phyloP scores from a whole-genome alignment of 2,329 filamentous ascomycete genomes.

The Endocalyx cinctus region DNA sequence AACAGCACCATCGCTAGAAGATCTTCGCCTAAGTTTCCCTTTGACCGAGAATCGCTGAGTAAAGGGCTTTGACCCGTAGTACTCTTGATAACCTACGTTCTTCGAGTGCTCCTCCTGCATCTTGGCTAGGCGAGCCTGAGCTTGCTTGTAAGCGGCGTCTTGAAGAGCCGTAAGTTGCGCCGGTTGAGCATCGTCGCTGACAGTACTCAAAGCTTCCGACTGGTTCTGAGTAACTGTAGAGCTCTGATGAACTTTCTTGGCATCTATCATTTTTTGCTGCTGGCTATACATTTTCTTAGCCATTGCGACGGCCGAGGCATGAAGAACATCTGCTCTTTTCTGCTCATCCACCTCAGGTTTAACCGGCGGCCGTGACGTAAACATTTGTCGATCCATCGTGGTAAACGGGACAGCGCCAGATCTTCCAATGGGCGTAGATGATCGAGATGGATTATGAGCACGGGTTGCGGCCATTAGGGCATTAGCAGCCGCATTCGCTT shows the following conservation, averaged over 20 bases:
- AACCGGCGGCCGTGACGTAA: slow-evolving; percentile 69
- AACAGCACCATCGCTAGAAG: slow-evolving; percentile 62
- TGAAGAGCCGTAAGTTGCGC: slow-evolving; percentile 64
- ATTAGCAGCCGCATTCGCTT: slow-evolving; percentile 57
- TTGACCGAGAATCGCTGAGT: slow-evolving; percentile 45
- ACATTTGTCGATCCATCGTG: slow-evolving; percentile 70
- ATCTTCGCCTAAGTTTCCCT: slow-evolving; percentile 55
- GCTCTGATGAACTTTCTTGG: slow-evolving; percentile 35
- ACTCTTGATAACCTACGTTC: slow-evolving; percentile 63
- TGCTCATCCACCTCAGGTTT: slow-evolving; percentile 69
- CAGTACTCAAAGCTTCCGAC: slow-evolving; percentile 25
- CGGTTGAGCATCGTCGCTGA: slow-evolving; percentile 40
- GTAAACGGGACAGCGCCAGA: slow-evolving; percentile 64
- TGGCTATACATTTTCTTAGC: slow-evolving; percentile 78
- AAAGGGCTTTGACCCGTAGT: slow-evolving; percentile 57
- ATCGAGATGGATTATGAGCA: slow-evolving; percentile 51
- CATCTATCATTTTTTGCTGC: slow-evolving; percentile 58
- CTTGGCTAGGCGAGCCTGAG: slow-evolving; percentile 76
- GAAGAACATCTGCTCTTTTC: slow-evolving; percentile 65
- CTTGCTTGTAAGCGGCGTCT: slow-evolving; percentile 80
- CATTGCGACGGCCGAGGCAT: slow-evolving; percentile 84
- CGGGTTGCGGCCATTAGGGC: slow-evolving; percentile 69
- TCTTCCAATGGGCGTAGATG: slow-evolving; percentile 47
- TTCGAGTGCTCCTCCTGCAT: slow-evolving; percentile 67
- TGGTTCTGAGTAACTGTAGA: slow-evolving; percentile 25